Conservation (phyloP, 495 filamentous ascomycete genomes). For the Penicillium antarcticum region DNA sequence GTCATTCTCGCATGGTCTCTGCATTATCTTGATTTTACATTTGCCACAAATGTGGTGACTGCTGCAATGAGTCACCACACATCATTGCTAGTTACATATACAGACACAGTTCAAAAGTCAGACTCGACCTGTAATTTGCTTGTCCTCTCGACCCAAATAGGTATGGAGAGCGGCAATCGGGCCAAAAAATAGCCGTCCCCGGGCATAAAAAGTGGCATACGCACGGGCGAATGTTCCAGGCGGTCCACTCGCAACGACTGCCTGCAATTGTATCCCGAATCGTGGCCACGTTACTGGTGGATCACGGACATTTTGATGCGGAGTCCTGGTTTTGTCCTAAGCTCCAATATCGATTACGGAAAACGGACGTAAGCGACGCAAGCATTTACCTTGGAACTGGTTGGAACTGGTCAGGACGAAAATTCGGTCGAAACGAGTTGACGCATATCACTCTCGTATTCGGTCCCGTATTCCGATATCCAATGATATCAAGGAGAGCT, state of each 20-base stretch:
- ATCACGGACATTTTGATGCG: not conserved
- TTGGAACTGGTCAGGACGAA: not conserved
- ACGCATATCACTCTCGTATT: not conserved
- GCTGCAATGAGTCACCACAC: too few relatives aligned
- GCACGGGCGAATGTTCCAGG: slow-evolving; percentile 2
- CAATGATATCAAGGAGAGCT: not conserved
- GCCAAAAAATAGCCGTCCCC: not conserved
- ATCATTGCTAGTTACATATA: too few relatives aligned
- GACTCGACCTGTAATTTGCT: too few relatives aligned
- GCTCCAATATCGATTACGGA: not conserved
- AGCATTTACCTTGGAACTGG: too few relatives aligned
- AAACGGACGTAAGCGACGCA: not conserved
- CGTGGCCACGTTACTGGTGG: not conserved
- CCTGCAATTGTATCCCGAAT: not conserved
- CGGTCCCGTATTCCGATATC: not conserved
- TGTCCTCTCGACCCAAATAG: not conserved
- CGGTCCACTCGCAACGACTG: too few relatives aligned
- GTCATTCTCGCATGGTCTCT: too few relatives aligned
- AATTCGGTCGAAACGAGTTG: not conserved
- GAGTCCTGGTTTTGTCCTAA: not conserved
- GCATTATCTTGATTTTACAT: too few relatives aligned
- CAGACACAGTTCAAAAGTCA: too few relatives aligned
- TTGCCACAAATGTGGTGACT: too few relatives aligned
- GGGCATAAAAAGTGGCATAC: not conserved
- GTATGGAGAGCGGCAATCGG: not conserved